Percentiles rank a stretch among this genome's conserved stretches.
Evolutionary conservation across 2,329 filamentous ascomycete species (phyloP).

Genomic region (Colletotrichum graminicola): DNA sequence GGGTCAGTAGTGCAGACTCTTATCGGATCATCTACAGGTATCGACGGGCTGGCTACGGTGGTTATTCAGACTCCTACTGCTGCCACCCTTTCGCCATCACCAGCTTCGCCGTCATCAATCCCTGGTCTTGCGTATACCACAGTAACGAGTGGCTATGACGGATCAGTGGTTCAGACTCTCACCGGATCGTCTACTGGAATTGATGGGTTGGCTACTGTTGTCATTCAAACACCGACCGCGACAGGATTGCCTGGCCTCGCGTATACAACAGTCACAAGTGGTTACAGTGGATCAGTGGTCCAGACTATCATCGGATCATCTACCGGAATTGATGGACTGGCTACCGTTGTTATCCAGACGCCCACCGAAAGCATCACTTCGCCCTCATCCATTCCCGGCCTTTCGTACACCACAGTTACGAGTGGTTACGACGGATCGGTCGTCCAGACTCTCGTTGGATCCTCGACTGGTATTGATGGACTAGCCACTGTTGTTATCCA

Average conservation of each 20-base stretch:
- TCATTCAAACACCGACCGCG: slow-evolving; percentile 7
- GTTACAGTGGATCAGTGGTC: slow-evolving; percentile 5
- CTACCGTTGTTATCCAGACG: slow-evolving; percentile 6
- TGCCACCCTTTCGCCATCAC: no score
- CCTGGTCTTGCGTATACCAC: not conserved
- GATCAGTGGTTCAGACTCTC: slow-evolving; percentile 6
- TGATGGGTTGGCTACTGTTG: slow-evolving; percentile 16
- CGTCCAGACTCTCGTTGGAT: not conserved
- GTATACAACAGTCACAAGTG: slow-evolving; percentile 14
- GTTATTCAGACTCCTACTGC: slow-evolving; percentile 18
- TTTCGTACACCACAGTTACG: not conserved
- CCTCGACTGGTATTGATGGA: not conserved
- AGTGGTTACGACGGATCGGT: slow-evolving; percentile 15
- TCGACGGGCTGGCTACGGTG: slow-evolving; percentile 18
- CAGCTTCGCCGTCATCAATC: not conserved
- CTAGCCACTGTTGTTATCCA: slow-evolving; percentile 22
- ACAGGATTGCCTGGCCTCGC: not conserved
- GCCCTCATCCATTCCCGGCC: not conserved
- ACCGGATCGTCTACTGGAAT: not conserved
- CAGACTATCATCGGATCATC: not conserved
- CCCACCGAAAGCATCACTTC: not conserved
- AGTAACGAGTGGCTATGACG: not conserved
- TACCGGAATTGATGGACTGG: not conserved
- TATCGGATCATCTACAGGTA: not conserved
- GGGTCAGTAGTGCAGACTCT: slow-evolving; percentile 14